Percentiles rank a stretch among this genome's conserved stretches.
phyloP scores from a whole-genome alignment of 805 yeast genomes.

The Spathaspora sp. region DNA sequence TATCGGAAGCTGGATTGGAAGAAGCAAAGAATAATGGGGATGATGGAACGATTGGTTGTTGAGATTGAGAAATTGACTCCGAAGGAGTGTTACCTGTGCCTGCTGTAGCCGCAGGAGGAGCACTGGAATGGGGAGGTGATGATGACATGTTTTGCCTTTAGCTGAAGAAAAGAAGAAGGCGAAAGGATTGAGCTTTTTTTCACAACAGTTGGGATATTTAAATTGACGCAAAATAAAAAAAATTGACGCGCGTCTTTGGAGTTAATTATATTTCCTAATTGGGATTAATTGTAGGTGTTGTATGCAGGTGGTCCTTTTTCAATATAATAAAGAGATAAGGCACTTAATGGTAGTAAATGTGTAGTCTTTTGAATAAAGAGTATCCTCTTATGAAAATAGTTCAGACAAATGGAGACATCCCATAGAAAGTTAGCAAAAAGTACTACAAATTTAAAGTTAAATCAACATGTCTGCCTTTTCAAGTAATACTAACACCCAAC shows the following conservation, averaged over 20 bases:
- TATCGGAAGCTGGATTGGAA: conserved; percentile 39
- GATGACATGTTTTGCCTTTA: conserved; percentile 21
- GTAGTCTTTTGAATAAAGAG: no score
- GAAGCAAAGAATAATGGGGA: conserved; percentile 56
- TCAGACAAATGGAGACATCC: no score
- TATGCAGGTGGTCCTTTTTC: no score
- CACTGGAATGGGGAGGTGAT: conserved; percentile 24
- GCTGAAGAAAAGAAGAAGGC: background rate
- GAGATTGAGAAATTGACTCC: conserved; percentile 35
- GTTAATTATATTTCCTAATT: conserved; percentile 21
- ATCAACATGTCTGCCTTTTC: no score
- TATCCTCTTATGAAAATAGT: no score
- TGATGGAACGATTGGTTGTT: conserved; percentile 44
- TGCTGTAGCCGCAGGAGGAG: background rate
- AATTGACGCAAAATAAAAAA: background rate
- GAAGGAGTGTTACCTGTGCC: conserved; percentile 18
- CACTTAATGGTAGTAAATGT: no score
- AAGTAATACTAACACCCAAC: no score
- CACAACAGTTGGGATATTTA: background rate
- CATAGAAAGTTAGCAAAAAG: no score
- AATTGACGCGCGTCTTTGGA: conserved; percentile 17
- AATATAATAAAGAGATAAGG: no score
- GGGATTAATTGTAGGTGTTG: conserved; percentile 23
- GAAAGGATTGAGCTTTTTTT: background rate
- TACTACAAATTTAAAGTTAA: no score